Evolutionary conservation across 2,329 filamentous ascomycete species (phyloP), one percentile per base, ranked within the genome.

Genomic region (Neofusicoccum parvum): DNA sequence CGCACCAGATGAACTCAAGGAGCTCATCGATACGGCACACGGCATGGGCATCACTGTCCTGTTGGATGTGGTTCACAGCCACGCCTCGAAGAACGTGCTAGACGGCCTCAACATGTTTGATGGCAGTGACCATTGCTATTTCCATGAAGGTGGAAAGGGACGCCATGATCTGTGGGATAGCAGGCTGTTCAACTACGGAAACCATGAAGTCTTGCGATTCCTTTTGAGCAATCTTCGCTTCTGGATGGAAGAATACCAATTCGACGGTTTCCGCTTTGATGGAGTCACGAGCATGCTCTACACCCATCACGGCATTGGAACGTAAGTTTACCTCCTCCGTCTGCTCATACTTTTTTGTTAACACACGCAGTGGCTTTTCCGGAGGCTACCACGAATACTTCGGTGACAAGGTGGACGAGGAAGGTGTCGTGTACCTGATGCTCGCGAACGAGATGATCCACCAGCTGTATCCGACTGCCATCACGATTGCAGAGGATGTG

Each of bases 281-380:
- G 95, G 95, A 69, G 95, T 99, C 62, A 99, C 95, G 1, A 97
- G 94, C 80, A 99, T 99, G 93, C 89, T 99, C 65, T 99, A 99
- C 78, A 82, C 83, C 15, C 95, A 99, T 75, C 95, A 99, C 75
- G 95, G 95, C 53, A 97, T 99, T 79, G 95, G 95, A 83, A 96
- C 94, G 88, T 95, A 83, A 85, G 92, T 84, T 20, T 5, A 9
- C 23, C 32, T 12, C 50, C 12, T 3, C 5, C n/a, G 5, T 51
- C 7, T 49, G 2, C 11, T 2, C n/a, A 17, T n/a, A 7, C n/a
- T 37, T 39, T 5, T 53, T 34, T 66, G 23, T 71, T 78, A 48
- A 78, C 68, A 10, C 41, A 14, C 37, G 80, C 56, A 95, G 92
- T 64, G 95, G 95, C 17, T 99, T 99, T 78, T 97, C 94, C 17